Evolutionary conservation across 352 stramenopile genomes (phyloP).

Genomic region (Globisporangium rhizosaccharum): DNA sequence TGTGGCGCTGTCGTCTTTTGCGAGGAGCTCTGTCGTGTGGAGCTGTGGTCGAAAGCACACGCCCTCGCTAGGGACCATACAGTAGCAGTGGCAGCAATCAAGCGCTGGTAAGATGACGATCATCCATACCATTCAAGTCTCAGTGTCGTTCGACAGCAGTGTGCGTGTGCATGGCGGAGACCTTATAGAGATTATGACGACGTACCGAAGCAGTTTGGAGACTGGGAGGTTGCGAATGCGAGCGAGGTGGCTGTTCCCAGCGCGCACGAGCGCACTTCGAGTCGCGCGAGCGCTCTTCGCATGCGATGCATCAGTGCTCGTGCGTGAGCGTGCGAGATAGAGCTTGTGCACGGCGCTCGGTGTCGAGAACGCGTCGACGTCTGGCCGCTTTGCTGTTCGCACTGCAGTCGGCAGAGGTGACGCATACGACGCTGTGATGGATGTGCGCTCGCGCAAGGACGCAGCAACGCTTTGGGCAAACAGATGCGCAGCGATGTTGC

Average conservation of each 20-base stretch:
- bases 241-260: conserved; percentile 32
- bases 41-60: conserved; percentile 33
- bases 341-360: conserved; percentile 34
- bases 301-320: too few species aligned
- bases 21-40: conserved; percentile 1
- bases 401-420: conserved; percentile 8
- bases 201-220: conserved; percentile 33
- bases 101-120: not conserved
- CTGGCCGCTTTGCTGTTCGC: conserved; percentile 22
- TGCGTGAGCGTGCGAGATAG: conserved; percentile 23
- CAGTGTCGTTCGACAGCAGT: not conserved
- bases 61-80: conserved; percentile 20
- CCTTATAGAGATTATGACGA: not conserved
- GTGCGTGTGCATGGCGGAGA: not conserved
- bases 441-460: conserved; percentile 7
- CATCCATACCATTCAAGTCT: not conserved
- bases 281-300: conserved; percentile 8
- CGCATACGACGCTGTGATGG: not conserved
- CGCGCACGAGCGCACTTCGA: conserved; percentile 7
- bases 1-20: conserved; percentile 3
- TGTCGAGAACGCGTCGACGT: conserved; percentile 35
- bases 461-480: conserved; percentile 17
- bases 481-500: conserved; percentile 14
- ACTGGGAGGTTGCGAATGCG: conserved; percentile 37
- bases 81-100: not conserved